Percentiles rank a stretch among this genome's conserved stretches.
phyloP scores from a whole-genome alignment of 2,329 filamentous ascomycete genomes.

The Colletotrichum sp. region DNA sequence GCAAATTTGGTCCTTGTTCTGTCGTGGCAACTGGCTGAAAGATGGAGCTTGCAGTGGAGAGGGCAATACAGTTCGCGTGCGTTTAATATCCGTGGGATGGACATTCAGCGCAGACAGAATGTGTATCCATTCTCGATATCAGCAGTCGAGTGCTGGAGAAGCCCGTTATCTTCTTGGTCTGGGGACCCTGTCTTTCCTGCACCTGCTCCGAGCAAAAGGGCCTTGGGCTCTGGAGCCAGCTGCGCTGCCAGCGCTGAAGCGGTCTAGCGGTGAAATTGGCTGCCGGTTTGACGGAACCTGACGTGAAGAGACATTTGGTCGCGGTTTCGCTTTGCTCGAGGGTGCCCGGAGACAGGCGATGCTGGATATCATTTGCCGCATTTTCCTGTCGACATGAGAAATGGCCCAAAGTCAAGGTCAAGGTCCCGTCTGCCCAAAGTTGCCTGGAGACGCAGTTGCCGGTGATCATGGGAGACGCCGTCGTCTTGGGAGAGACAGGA shows the following conservation, averaged over 20 bases:
- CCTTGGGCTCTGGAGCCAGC: neutral
- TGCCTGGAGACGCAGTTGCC: neutral
- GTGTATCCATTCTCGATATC: constrained; percentile 10
- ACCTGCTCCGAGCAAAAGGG: neutral
- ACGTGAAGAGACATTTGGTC: neutral
- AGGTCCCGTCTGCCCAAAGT: neutral
- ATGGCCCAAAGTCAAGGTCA: neutral
- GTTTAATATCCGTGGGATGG: constrained; percentile 9
- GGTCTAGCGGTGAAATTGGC: neutral
- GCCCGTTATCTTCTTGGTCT: constrained; percentile 7
- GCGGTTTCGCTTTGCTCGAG: neutral
- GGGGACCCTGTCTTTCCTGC: constrained; percentile 1
- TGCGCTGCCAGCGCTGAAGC: neutral
- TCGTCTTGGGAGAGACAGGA: neutral
- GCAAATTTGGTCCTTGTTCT: neutral
- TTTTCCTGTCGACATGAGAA: neutral
- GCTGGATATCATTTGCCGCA: neutral
- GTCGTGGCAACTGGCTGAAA: neutral
- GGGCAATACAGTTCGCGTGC: constrained; percentile 6
- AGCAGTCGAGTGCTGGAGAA: neutral
- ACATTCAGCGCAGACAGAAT: neutral
- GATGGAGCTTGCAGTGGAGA: constrained; percentile 9
- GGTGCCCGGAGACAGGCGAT: neutral
- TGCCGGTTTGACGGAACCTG: neutral
- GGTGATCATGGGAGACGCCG: neutral